Percentiles rank a stretch among this genome's conserved stretches.
Evolutionary conservation across 2,329 filamentous ascomycete species (phyloP).

Genomic region (Immersiporthe knoxdaviesiana): DNA sequence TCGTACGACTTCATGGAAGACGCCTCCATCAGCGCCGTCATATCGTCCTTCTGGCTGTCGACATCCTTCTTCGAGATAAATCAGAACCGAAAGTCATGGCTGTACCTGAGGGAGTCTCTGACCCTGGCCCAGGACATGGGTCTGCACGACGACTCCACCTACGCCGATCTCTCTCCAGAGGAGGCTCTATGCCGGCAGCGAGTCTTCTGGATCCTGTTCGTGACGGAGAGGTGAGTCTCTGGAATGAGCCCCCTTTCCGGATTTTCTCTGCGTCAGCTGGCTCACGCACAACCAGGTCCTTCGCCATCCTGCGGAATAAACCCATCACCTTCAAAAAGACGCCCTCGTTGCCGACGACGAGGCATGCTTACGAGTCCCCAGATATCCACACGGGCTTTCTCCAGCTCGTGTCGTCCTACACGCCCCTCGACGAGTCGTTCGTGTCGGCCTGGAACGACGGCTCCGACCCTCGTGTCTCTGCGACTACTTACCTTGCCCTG

Average conservation of each 20-base stretch:
- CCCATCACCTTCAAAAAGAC: constrained; percentile 65
- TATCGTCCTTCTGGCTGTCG: constrained; percentile 65
- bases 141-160: constrained; percentile 61
- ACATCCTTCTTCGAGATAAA: constrained; percentile 65
- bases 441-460: constrained; percentile 67
- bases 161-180: constrained; percentile 50
- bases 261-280: constrained; percentile 35
- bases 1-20: constrained; percentile 61
- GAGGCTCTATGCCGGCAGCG: constrained; percentile 58
- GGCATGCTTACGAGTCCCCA: constrained; percentile 54
- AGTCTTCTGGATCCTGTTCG: constrained; percentile 66
- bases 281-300: constrained; percentile 43
- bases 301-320: constrained; percentile 65
- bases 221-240: constrained; percentile 57
- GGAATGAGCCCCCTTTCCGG: constrained; percentile 5
- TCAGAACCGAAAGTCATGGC: constrained; percentile 64
- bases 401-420: constrained; percentile 63
- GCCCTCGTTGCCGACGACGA: constrained; percentile 57
- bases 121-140: constrained; percentile 62
- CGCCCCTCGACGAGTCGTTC: constrained; percentile 66
- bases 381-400: constrained; percentile 62
- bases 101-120: constrained; percentile 63
- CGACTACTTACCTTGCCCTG: constrained; percentile 41
- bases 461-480: constrained; percentile 41
- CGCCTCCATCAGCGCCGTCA: constrained; percentile 57